Conservation (phyloP, 225 moss, liverwort and hornwort genomes). For the Bryum argenteum region DNA sequence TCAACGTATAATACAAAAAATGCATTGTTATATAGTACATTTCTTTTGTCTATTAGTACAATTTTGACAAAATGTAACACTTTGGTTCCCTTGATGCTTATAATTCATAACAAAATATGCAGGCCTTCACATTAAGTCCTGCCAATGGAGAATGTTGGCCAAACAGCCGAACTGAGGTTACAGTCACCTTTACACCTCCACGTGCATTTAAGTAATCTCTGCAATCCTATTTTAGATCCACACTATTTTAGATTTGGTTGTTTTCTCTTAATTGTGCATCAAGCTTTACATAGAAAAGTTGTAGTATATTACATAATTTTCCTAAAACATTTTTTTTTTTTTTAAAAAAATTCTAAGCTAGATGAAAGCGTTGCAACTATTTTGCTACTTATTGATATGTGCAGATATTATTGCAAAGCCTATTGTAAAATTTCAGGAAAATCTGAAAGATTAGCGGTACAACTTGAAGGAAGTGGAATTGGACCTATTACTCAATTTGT, state of each 20-base stretch:
- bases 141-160: conserved; percentile 91
- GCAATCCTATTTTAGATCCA: not conserved
- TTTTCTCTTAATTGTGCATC: not conserved
- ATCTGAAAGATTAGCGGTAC: conserved; percentile 54
- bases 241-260: not conserved
- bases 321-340: not conserved
- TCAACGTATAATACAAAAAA: not conserved
- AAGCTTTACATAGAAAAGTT: not conserved
- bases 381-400: not conserved
- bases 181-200: conserved; percentile 66
- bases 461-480: conserved; percentile 75
- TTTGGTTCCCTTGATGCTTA: accelerated
- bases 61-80: not conserved
- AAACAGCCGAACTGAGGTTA: conserved; percentile 66
- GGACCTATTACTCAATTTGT: conserved; percentile 79
- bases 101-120: conserved; percentile 7
- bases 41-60: too few species aligned
- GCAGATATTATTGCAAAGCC: conserved; percentile 73
- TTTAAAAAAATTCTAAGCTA: not conserved
- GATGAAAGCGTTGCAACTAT: not conserved
- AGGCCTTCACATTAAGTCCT: conserved; percentile 76
- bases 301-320: too few species aligned
- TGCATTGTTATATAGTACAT: too few species aligned
- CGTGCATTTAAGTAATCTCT: conserved; percentile 58
- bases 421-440: conserved; percentile 84